Evolutionary conservation across 169 alveolate species (phyloP).

Genomic region (Babesia ovis): DNA sequence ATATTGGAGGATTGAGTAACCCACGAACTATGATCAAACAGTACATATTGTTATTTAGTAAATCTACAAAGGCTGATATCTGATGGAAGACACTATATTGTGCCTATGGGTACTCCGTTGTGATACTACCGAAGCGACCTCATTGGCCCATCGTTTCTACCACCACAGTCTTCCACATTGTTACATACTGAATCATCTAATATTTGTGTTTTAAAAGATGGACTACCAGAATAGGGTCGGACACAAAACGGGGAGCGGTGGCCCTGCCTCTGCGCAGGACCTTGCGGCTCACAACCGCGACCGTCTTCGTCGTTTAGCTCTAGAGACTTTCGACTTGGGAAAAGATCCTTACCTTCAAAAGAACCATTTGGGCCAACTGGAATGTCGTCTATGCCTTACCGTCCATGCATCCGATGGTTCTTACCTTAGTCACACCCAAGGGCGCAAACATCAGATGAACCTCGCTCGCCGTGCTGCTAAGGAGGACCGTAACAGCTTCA

Average conservation of each 20-base stretch:
- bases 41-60: no score
- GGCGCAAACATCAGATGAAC: slow-evolving; percentile 94
- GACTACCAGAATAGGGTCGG: slow-evolving; percentile 97
- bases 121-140: no score
- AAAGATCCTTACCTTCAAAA: slow-evolving; percentile 96
- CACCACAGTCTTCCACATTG: background rate
- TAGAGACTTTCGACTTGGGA: slow-evolving; percentile 93
- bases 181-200: background rate
- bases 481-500: slow-evolving; percentile 87
- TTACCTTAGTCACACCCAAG: slow-evolving; percentile 98
- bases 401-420: slow-evolving; percentile 97
- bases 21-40: no score
- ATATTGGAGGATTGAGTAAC: no score
- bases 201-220: slow-evolving; percentile 72
- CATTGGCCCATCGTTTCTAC: no score
- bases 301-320: slow-evolving; percentile 91
- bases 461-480: slow-evolving; percentile 93
- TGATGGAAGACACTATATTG: no score
- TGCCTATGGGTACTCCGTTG: no score
- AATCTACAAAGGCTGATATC: no score
- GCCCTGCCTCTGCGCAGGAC: slow-evolving; percentile 94
- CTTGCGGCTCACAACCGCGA: slow-evolving; percentile 94
- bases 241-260: slow-evolving; percentile 96
- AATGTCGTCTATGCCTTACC: slow-evolving; percentile 95
- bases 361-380: slow-evolving; percentile 92